Conservation (phyloP, 306 rosid species). For the Sicyos edulis region DNA sequence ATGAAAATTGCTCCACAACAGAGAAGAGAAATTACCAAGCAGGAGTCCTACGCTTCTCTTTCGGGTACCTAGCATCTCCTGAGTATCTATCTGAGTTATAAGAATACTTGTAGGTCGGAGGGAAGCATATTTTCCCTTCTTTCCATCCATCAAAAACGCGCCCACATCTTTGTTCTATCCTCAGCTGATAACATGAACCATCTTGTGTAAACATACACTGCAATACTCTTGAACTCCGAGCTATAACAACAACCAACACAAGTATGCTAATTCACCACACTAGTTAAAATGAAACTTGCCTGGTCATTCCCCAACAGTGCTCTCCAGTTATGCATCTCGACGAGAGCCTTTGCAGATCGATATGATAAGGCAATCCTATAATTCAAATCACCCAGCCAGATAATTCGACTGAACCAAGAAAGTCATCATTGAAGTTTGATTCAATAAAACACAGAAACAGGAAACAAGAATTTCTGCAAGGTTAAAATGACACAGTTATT, state of each 20-base stretch:
- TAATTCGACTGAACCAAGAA: constrained; percentile 55
- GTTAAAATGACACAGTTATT: not conserved
- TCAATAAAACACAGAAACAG: not conserved
- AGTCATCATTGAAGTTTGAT: not conserved
- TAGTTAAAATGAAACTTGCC: constrained; percentile 40
- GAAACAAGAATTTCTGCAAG: not conserved
- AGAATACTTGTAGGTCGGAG: constrained; percentile 25
- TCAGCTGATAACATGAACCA: constrained; percentile 20
- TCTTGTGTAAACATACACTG: not conserved
- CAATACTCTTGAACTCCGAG: not conserved
- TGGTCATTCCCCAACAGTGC: constrained; percentile 84
- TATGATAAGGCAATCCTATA: constrained; percentile 88
- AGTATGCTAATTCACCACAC: not conserved
- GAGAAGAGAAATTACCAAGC: constrained; percentile 23
- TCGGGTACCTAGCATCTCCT: constrained; percentile 10
- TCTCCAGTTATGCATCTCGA: constrained; percentile 92
- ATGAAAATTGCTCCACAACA: not conserved
- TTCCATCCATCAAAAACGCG: constrained; percentile 23
- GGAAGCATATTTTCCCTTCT: constrained; percentile 23
- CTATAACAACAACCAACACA: not conserved
- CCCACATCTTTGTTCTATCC: constrained; percentile 14
- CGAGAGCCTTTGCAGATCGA: constrained; percentile 73
- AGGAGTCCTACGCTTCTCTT: constrained; percentile 25
- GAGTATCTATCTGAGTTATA: constrained; percentile 22
- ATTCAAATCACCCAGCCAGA: constrained; percentile 98